These are phyloP conservation scores for Austroboletus niveus DNA, from an alignment of 1,284 basidiomycete genomes.

Conservation along the genomic window DNA sequence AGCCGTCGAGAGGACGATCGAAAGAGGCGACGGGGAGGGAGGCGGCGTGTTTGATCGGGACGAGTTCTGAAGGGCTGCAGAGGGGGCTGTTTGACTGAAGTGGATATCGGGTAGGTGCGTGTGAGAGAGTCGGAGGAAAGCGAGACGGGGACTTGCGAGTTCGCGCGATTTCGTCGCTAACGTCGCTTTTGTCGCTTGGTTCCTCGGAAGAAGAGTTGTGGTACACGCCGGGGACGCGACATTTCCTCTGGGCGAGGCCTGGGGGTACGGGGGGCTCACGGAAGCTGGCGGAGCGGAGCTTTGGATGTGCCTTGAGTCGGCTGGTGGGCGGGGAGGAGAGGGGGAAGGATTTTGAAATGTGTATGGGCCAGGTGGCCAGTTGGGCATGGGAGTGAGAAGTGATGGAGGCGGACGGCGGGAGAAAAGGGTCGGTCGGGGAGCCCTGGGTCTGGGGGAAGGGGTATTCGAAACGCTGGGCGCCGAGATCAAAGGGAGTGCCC, in stretches of 20 bases:
- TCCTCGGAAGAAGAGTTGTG: slow-evolving; percentile 30
- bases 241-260: slow-evolving; percentile 28
- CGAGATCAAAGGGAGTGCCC: slow-evolving; percentile 34
- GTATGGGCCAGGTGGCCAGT: slow-evolving; percentile 26
- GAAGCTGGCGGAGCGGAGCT: slow-evolving; percentile 24
- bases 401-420: slow-evolving; percentile 20
- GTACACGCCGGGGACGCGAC: slow-evolving; percentile 23
- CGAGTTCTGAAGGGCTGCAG: not conserved
- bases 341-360: slow-evolving; percentile 32
- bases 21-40: slow-evolving; percentile 12
- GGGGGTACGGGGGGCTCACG: slow-evolving; percentile 33
- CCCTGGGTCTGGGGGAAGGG: slow-evolving; percentile 33
- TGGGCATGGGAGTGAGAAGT: slow-evolving; percentile 26
- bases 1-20: slow-evolving; percentile 7
- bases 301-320: slow-evolving; percentile 28
- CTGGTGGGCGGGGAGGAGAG: slow-evolving; percentile 27
- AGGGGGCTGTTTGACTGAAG: not conserved
- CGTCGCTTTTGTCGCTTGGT: slow-evolving; percentile 29
- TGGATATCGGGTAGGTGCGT: slow-evolving; percentile 1
- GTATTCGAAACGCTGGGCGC: slow-evolving; percentile 32
- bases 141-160: slow-evolving; percentile 10
- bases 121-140: not conserved
- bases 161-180: slow-evolving; percentile 14
- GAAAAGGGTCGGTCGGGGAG: slow-evolving; percentile 26
- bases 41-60: slow-evolving; percentile 12